Conservation (phyloP, 176 grass and related monocot genomes). For the Tuctoria greenei region DNA sequence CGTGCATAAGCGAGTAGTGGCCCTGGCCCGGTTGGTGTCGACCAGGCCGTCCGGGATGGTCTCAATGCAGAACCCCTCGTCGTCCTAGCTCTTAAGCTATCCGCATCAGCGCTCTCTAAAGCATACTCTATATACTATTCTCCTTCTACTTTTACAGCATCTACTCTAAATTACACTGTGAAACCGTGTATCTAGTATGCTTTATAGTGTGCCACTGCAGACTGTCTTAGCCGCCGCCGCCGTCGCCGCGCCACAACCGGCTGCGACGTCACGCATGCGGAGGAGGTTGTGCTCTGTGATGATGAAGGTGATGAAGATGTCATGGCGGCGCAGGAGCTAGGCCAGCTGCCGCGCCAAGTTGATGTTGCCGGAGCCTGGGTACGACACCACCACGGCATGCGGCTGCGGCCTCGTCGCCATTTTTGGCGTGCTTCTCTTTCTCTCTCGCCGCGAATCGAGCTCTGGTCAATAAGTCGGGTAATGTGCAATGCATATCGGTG, state of each 20-base stretch:
- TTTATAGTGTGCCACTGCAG: no score
- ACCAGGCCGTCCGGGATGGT: constrained; percentile 23
- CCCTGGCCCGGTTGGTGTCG: neutral
- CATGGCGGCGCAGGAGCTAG: constrained; percentile 36
- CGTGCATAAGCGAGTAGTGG: neutral
- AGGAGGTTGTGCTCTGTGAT: constrained; percentile 60
- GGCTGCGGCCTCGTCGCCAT: constrained; percentile 11
- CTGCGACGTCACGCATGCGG: neutral
- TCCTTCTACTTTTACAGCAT: no score
- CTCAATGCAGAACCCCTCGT: constrained; percentile 9
- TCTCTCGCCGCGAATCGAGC: neutral
- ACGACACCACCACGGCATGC: constrained; percentile 44
- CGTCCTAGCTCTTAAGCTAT: neutral
- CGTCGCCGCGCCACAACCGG: no score
- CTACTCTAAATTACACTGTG: no score
- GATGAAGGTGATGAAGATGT: constrained; percentile 61
- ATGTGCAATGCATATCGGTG: neutral
- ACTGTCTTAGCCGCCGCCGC: no score
- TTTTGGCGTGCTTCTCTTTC: neutral
- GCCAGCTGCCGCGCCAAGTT: constrained; percentile 51
- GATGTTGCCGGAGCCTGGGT: constrained; percentile 46
- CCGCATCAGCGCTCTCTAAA: no score
- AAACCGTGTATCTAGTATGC: no score
- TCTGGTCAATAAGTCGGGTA: neutral
- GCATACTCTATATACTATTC: no score